These are phyloP conservation scores for Amphicarpaea edgeworthii DNA, from an alignment of 306 rosid species.

Conservation along the genomic window DNA sequence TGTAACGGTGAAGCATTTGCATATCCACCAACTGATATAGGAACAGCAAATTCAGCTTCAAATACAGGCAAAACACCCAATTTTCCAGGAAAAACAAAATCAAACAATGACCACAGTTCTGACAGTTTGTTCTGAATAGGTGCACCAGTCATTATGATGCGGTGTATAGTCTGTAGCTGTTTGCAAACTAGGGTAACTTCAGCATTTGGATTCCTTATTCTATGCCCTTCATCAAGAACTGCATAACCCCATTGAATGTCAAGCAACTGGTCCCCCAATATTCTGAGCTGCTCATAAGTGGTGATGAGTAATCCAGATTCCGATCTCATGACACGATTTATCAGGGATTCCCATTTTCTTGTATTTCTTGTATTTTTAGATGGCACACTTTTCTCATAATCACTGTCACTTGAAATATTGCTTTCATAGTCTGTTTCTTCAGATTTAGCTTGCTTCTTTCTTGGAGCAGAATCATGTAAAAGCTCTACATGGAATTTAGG, in stretches of 20 bases:
- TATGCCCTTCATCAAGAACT: conserved; percentile 95
- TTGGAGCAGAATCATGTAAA: conserved; percentile 76
- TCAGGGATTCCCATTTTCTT: conserved; percentile 83
- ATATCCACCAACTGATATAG: conserved; percentile 96
- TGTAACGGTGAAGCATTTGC: conserved; percentile 98
- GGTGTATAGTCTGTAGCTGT: conserved; percentile 95
- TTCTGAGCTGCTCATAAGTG: conserved; percentile 93
- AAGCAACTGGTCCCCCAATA: conserved; percentile 81
- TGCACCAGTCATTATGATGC: conserved; percentile 95
- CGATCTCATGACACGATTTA: conserved; percentile 71
- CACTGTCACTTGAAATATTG: conserved; percentile 66
- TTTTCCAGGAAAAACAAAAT: conserved; percentile 99
- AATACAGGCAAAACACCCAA: conserved; percentile 97
- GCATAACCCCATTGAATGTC: conserved; percentile 96
- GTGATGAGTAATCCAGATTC: conserved; percentile 94
- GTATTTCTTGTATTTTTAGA: conserved; percentile 63
- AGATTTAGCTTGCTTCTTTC: conserved; percentile 70
- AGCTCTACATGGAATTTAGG: conserved; percentile 81
- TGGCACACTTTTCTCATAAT: conserved; percentile 50
- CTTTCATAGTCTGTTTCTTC: conserved; percentile 74
- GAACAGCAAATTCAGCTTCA: conserved; percentile 98
- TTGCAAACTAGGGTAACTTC: conserved; percentile 90
- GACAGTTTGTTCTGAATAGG: conserved; percentile 97
- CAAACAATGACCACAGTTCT: conserved; percentile 98
- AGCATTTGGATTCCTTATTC: conserved; percentile 94